Evolutionary conservation across 805 yeast genomes (phyloP).

Genomic region (Teunomyces stri): DNA sequence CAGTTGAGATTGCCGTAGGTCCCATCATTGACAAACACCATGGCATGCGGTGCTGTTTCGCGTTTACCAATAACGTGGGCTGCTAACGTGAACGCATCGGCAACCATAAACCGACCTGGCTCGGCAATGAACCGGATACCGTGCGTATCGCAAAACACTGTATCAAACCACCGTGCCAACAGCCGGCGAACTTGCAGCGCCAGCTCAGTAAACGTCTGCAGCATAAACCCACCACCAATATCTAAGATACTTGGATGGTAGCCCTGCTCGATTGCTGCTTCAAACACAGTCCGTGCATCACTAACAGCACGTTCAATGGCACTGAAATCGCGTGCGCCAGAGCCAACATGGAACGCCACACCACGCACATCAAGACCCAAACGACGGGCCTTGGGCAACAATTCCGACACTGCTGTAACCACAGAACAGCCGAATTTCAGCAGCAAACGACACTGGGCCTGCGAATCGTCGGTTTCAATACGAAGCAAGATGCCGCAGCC

Average conservation of each 20-base stretch:
- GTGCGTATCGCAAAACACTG: slow-evolving; percentile 19
- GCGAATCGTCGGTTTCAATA: slow-evolving; percentile 84
- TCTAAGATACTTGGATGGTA: slow-evolving; percentile 58
- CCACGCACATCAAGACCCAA: slow-evolving; percentile 70
- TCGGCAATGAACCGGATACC: slow-evolving; percentile 69
- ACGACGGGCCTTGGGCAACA: slow-evolving; percentile 61
- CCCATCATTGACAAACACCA: slow-evolving; percentile 92
- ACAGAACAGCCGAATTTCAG: slow-evolving; percentile 86
- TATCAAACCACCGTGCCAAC: slow-evolving; percentile 61
- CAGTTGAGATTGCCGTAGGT: slow-evolving; percentile 95
- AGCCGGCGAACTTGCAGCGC: slow-evolving; percentile 56
- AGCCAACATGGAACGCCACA: slow-evolving; percentile 93
- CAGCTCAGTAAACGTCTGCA: slow-evolving; percentile 55
- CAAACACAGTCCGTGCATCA: slow-evolving; percentile 70
- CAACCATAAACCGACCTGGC: slow-evolving; percentile 89
- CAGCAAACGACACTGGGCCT: slow-evolving; percentile 81
- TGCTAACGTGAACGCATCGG: slow-evolving; percentile 82
- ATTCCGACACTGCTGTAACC: slow-evolving; percentile 44
- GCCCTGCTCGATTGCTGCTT: slow-evolving; percentile 49
- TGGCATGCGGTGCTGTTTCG: slow-evolving; percentile 39
- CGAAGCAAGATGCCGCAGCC: slow-evolving; percentile 69
- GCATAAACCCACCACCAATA: slow-evolving; percentile 90
- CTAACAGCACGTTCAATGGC: slow-evolving; percentile 67
- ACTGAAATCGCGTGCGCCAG: slow-evolving; percentile 77
- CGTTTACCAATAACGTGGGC: slow-evolving; percentile 85